phyloP scores from a whole-genome alignment of 495 filamentous ascomycete species.

The Chaetomium cochliodes region DNA sequence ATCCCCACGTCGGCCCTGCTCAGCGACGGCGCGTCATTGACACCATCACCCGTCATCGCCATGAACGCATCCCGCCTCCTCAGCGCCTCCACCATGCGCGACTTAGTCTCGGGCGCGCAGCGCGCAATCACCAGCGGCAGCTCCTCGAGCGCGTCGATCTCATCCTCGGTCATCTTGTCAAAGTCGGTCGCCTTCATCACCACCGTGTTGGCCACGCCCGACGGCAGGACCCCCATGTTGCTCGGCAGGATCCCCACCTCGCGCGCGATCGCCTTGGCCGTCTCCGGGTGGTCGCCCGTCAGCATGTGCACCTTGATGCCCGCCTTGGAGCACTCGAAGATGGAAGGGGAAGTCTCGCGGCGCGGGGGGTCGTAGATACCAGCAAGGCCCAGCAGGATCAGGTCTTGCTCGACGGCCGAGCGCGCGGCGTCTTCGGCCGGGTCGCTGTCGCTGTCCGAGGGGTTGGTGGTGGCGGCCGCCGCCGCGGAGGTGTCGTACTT shows the following conservation, averaged over 20 bases:
- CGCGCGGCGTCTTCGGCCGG: constrained; percentile 38
- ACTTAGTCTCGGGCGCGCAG: constrained; percentile 66
- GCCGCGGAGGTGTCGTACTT: constrained; percentile 18
- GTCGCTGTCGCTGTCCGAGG: constrained; percentile 18
- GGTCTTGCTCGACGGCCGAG: constrained; percentile 53
- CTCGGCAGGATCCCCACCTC: constrained; percentile 71
- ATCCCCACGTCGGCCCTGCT: constrained; percentile 80
- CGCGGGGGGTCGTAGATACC: constrained; percentile 76
- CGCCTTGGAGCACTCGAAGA: constrained; percentile 63
- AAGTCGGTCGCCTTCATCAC: constrained; percentile 66
- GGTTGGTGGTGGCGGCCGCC: not conserved
- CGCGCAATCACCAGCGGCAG: constrained; percentile 65
- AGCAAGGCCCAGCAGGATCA: constrained; percentile 65
- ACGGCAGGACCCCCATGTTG: constrained; percentile 54
- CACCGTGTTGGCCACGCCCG: constrained; percentile 52
- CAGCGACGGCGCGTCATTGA: constrained; percentile 81
- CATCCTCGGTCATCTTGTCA: constrained; percentile 56
- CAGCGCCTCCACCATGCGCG: constrained; percentile 66
- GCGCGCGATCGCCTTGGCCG: constrained; percentile 71
- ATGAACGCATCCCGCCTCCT: constrained; percentile 60
- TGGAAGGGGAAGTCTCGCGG: constrained; percentile 63
- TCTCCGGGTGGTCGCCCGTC: constrained; percentile 74
- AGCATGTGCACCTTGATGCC: constrained; percentile 81
- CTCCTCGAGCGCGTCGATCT: constrained; percentile 58
- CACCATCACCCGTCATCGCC: constrained; percentile 73